Percentiles rank a stretch among this genome's conserved stretches.
These are phyloP conservation scores for Ustilago tritici DNA, from an alignment of 1,284 basidiomycete species.

Conservation along the genomic window DNA sequence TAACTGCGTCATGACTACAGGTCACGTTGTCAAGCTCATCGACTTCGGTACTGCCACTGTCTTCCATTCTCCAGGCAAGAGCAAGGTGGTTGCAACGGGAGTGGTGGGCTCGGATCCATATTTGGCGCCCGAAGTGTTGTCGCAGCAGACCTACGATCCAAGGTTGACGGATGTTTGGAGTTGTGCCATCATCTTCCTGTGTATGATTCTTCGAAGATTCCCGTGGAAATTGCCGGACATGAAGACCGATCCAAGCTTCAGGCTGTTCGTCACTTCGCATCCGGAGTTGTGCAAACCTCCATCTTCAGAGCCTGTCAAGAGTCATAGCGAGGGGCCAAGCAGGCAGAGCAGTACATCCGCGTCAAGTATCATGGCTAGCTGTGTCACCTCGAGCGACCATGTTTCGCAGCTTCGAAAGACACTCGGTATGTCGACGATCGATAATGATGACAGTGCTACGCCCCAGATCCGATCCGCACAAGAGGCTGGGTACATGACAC, in stretches of 20 bases:
- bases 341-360: constrained; percentile 36
- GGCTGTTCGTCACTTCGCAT: constrained; percentile 90
- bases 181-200: constrained; percentile 98
- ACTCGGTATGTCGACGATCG: constrained; percentile 36
- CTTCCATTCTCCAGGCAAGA: constrained; percentile 91
- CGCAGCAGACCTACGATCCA: constrained; percentile 85
- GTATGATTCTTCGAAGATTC: constrained; percentile 96
- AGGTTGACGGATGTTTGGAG: constrained; percentile 99
- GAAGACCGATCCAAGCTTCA: constrained; percentile 91
- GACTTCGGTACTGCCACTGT: constrained; percentile 99
- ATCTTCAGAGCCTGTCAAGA: constrained; percentile 22
- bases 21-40: constrained; percentile 97
- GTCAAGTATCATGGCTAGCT: constrained; percentile 39
- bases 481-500: constrained; percentile 65
- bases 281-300: constrained; percentile 78
- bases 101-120: constrained; percentile 98
- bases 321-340: constrained; percentile 27
- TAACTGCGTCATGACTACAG: constrained; percentile 97
- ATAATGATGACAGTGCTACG: constrained; percentile 21
- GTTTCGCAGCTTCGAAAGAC: constrained; percentile 40
- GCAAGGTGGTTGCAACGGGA: constrained; percentile 77
- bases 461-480: constrained; percentile 58
- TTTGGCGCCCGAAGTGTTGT: constrained; percentile 95
- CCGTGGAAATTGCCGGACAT: constrained; percentile 98
- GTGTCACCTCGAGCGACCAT: constrained; percentile 47